These are phyloP conservation scores for Colletotrichum higginsianum DNA, from an alignment of 2,329 filamentous ascomycete species.

Conservation along the genomic window DNA sequence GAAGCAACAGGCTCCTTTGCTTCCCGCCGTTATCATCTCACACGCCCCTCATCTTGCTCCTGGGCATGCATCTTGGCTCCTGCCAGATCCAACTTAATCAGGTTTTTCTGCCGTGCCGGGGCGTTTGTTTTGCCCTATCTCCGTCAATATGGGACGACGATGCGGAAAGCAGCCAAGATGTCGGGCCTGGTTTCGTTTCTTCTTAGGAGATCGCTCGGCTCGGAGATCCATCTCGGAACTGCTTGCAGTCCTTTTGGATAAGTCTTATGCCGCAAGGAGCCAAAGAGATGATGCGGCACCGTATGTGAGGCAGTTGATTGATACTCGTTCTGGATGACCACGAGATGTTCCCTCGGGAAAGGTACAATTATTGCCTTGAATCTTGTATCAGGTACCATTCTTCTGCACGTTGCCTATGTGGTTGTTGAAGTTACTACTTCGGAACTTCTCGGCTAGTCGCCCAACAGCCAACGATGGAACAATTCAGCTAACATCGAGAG, in stretches of 20 bases:
- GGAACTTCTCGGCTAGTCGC: not conserved
- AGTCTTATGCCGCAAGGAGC: not conserved
- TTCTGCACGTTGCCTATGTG: not conserved
- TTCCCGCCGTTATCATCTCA: conserved; percentile 1
- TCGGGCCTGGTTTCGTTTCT: conserved; percentile 8
- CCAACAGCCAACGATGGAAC: too few species aligned
- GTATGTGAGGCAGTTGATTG: not conserved
- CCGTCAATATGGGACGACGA: conserved; percentile 23
- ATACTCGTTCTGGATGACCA: not conserved
- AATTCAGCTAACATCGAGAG: not conserved
- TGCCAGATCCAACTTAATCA: conserved; percentile 41
- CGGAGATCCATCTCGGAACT: conserved; percentile 30
- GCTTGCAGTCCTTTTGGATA: not conserved
- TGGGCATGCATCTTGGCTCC: conserved; percentile 23
- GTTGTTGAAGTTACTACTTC: not conserved
- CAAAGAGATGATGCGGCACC: not conserved
- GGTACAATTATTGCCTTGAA: too few species aligned
- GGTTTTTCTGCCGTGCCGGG: conserved; percentile 22
- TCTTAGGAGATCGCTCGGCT: conserved; percentile 26
- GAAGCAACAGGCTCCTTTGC: not conserved
- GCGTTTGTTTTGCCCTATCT: conserved; percentile 13
- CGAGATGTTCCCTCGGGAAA: not conserved
- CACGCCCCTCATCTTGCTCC: conserved; percentile 21
- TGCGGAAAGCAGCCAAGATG: not conserved
- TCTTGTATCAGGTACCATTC: too few species aligned